Percentiles rank a stretch among this genome's conserved stretches.
Evolutionary conservation across 345 rosid species (phyloP).

Genomic region (Sonneratia alba): DNA sequence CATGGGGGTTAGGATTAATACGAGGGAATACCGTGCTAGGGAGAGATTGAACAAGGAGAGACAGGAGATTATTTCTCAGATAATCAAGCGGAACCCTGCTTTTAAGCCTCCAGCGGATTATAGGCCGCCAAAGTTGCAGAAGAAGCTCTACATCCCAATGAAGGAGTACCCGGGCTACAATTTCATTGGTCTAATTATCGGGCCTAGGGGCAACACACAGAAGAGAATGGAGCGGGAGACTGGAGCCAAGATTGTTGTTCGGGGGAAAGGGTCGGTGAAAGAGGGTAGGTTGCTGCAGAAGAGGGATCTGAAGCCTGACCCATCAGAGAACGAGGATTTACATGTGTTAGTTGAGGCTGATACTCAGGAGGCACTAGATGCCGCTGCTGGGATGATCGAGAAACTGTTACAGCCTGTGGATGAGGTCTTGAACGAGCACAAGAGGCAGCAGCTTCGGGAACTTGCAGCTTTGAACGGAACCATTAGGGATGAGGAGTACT

Average conservation of each 20-base stretch:
- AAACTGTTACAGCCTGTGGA: slow-evolving; percentile 95
- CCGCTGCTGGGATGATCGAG: slow-evolving; percentile 96
- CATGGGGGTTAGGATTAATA: slow-evolving; percentile 83
- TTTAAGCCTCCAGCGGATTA: slow-evolving; percentile 97
- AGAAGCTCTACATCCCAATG: slow-evolving; percentile 93
- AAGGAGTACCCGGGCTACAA: slow-evolving; percentile 91
- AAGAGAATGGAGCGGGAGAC: slow-evolving; percentile 98
- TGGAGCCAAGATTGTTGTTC: slow-evolving; percentile 87
- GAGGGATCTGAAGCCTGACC: slow-evolving; percentile 90
- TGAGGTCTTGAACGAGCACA: slow-evolving; percentile 93
- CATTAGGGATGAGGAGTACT: slow-evolving; percentile 92
- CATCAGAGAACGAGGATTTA: slow-evolving; percentile 89
- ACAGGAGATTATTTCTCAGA: slow-evolving; percentile 87
- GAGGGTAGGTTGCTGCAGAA: slow-evolving; percentile 94
- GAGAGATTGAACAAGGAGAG: slow-evolving; percentile 84
- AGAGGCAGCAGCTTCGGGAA: slow-evolving; percentile 96
- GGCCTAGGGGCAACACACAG: slow-evolving; percentile 94
- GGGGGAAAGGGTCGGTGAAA: slow-evolving; percentile 91
- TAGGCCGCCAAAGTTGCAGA: slow-evolving; percentile 89
- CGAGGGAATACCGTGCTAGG: slow-evolving; percentile 80
- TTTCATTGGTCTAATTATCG: slow-evolving; percentile 86
- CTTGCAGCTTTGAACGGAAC: slow-evolving; percentile 97
- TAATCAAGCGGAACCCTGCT: slow-evolving; percentile 79
- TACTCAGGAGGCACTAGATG: slow-evolving; percentile 77
- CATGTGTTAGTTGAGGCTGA: slow-evolving; percentile 98